A percentile compares a stretch with the other conserved stretches of the same genome.
Conservation (phyloP, 2,329 filamentous ascomycete species). For the Lecanoromycetidae sp. region DNA sequence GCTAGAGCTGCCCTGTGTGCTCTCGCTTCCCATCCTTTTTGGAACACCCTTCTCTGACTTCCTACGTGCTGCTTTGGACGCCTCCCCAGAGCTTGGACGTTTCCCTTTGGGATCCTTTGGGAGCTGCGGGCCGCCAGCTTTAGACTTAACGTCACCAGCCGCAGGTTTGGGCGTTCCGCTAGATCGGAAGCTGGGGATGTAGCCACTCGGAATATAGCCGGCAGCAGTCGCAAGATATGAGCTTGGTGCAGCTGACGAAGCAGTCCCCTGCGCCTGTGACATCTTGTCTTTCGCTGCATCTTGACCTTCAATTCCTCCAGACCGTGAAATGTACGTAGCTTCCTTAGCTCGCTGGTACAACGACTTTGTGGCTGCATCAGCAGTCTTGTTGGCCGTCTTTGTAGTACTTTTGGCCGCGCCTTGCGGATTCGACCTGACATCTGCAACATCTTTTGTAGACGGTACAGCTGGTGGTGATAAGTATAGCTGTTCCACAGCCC, state of each 20-base stretch:
- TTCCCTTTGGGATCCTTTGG: background rate
- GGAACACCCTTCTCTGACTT: background rate
- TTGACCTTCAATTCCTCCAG: slow-evolving; percentile 12
- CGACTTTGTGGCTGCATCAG: slow-evolving; percentile 11
- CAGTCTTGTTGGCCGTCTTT: slow-evolving; percentile 14
- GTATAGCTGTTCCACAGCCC: slow-evolving; percentile 21
- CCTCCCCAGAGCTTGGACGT: too few relatives aligned
- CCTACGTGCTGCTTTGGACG: too few relatives aligned
- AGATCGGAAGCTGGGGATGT: slow-evolving; percentile 10
- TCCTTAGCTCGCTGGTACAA: slow-evolving; percentile 21
- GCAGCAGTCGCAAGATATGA: slow-evolving; percentile 13
- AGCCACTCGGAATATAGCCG: slow-evolving; percentile 14
- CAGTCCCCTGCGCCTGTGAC: slow-evolving; percentile 2
- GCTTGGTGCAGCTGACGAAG: background rate
- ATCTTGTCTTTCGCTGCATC: slow-evolving; percentile 9
- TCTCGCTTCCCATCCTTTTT: background rate
- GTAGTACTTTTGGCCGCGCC: slow-evolving; percentile 1
- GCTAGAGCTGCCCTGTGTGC: background rate
- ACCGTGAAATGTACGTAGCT: slow-evolving; percentile 14
- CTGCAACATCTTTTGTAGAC: slow-evolving; percentile 19
- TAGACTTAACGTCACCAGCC: background rate
- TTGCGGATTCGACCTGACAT: slow-evolving; percentile 3
- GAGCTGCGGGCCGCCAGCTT: slow-evolving; percentile 15
- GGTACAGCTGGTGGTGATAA: slow-evolving; percentile 20
- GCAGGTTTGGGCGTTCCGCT: background rate